These are phyloP conservation scores for Colletotrichum euphorbiae DNA, from an alignment of 2,329 filamentous ascomycete species.

Conservation along the genomic window DNA sequence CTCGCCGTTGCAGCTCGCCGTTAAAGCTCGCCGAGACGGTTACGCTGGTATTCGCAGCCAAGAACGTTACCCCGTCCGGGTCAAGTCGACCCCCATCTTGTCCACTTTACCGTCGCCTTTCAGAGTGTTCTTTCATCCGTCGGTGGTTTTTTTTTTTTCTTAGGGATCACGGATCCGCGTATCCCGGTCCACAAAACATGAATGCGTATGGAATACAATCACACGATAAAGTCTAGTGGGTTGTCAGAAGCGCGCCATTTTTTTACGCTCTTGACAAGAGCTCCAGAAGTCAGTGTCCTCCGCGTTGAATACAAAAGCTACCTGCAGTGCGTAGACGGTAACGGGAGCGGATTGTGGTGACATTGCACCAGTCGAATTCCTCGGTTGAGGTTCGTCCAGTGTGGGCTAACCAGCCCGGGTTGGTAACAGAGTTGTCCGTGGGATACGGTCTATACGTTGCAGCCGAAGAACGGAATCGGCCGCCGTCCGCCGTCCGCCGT, in stretches of 20 bases:
- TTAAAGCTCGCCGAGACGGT: slow-evolving; percentile 11
- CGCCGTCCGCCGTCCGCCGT: slow-evolving; percentile 4
- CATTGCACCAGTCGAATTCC: neutral
- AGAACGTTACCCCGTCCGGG: neutral
- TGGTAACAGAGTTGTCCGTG: slow-evolving; percentile 9
- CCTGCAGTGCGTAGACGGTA: neutral
- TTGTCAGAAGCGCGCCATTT: neutral
- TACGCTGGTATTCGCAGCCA: slow-evolving; percentile 11
- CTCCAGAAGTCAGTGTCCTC: too few species aligned
- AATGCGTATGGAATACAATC: neutral
- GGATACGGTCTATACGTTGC: slow-evolving; percentile 6
- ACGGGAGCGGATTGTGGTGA: neutral
- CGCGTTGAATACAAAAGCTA: neutral
- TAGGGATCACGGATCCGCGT: neutral
- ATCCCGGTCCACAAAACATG: neutral
- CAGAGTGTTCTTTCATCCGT: neutral
- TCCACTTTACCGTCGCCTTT: neutral
- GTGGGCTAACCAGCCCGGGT: neutral
- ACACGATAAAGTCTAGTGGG: too few species aligned
- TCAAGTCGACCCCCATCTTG: neutral
- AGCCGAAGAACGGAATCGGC: slow-evolving; percentile 24
- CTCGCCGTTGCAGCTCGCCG: slow-evolving; percentile 2
- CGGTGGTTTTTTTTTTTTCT: neutral
- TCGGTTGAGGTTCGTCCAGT: neutral
- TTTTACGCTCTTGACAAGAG: neutral